Percentiles rank a stretch among this genome's conserved stretches.
Conservation (phyloP, 441 rosid genomes). For the Rhodomyrtus psidioides region DNA sequence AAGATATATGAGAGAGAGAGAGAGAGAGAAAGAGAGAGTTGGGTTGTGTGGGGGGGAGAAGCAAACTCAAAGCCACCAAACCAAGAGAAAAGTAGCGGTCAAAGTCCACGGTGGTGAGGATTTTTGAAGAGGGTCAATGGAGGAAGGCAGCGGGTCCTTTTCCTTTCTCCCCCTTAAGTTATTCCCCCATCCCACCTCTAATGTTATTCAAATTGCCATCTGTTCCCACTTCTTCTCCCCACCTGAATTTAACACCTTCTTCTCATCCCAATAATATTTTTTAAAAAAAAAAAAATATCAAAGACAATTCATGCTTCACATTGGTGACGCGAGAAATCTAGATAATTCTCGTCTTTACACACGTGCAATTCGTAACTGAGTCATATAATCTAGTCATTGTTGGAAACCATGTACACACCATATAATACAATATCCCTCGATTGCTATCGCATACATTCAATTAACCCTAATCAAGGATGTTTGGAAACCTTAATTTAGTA, state of each 20-base stretch:
- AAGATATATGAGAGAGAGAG: neutral
- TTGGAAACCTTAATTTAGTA: neutral
- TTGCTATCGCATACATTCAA: neutral
- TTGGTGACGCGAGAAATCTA: neutral
- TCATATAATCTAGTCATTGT: neutral
- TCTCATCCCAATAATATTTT: too few species aligned
- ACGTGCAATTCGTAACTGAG: neutral
- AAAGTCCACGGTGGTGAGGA: slow-evolving; percentile 42
- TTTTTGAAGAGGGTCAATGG: slow-evolving; percentile 61
- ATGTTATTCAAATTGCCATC: neutral
- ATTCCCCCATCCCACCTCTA: neutral
- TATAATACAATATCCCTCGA: neutral
- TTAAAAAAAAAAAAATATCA: too few species aligned
- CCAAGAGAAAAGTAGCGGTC: slow-evolving; percentile 25
- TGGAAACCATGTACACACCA: neutral
- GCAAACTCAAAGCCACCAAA: slow-evolving; percentile 2
- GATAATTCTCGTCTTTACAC: neutral
- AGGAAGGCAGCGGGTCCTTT: slow-evolving; percentile 47
- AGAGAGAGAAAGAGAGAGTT: too few species aligned
- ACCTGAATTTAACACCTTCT: neutral
- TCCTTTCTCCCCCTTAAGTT: neutral
- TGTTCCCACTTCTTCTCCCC: neutral
- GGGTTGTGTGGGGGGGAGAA: too few species aligned
- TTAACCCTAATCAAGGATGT: neutral
- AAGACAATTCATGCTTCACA: neutral